Conservation (phyloP, 2,329 filamentous ascomycete species). For the Penicillium sp. region DNA sequence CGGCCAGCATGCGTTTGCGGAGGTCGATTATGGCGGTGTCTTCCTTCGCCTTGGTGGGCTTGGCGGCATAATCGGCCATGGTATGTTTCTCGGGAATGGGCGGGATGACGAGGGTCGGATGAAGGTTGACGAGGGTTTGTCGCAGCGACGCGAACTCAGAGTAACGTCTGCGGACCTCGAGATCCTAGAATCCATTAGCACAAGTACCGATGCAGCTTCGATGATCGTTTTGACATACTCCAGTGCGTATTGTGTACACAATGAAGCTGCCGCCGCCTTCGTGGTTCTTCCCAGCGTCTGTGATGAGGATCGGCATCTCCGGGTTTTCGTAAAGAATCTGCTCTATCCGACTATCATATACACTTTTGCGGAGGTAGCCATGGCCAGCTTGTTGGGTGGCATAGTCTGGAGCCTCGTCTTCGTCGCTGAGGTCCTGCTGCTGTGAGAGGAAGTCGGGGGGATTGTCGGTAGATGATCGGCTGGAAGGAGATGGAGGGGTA, state of each 20-base stretch:
- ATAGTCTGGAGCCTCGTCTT: slow-evolving; percentile 46
- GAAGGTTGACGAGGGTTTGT: slow-evolving; percentile 77
- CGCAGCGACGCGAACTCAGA: slow-evolving; percentile 91
- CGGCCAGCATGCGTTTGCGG: slow-evolving; percentile 89
- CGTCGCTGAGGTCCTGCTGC: slow-evolving; percentile 49
- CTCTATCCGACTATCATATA: slow-evolving; percentile 90
- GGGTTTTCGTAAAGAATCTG: slow-evolving; percentile 95
- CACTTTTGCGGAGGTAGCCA: slow-evolving; percentile 60
- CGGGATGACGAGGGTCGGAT: slow-evolving; percentile 89
- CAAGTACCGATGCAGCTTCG: too few relatives aligned
- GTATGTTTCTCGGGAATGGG: slow-evolving; percentile 98
- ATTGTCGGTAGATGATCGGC: slow-evolving; percentile 60
- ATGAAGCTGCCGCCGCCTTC: slow-evolving; percentile 90
- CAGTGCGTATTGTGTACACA: slow-evolving; percentile 92
- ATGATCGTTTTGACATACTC: slow-evolving; percentile 51
- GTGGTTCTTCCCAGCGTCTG: slow-evolving; percentile 86
- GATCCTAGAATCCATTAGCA: too few relatives aligned
- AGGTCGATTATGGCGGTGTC: slow-evolving; percentile 94
- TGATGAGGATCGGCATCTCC: slow-evolving; percentile 80
- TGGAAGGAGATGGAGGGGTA: slow-evolving; percentile 62
- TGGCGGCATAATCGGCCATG: slow-evolving; percentile 96
- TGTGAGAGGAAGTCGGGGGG: slow-evolving; percentile 50
- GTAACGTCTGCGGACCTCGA: slow-evolving; percentile 89
- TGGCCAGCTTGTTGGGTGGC: slow-evolving; percentile 41
- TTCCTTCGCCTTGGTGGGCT: slow-evolving; percentile 97